A percentile compares a stretch with the other conserved stretches of the same genome.
Evolutionary conservation across 345 rosid species (phyloP).

Genomic region (Syzygium aromaticum): DNA sequence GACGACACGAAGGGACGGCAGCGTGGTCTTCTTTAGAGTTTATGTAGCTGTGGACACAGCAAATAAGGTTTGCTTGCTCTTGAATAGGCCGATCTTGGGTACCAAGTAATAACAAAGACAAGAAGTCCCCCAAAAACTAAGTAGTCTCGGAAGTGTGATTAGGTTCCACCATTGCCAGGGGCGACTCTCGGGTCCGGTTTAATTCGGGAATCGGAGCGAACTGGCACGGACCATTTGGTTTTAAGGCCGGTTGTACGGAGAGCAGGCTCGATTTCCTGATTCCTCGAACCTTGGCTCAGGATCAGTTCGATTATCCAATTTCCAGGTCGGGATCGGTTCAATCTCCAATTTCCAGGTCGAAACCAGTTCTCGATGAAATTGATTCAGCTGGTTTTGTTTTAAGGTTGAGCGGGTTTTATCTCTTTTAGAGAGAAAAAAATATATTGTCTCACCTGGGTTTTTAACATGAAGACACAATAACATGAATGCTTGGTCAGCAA

Average conservation of each 20-base stretch:
- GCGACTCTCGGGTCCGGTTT: too few relatives aligned
- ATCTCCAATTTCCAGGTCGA: too few relatives aligned
- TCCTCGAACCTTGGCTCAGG: too few relatives aligned
- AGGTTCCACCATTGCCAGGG: not conserved
- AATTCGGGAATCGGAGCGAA: not conserved
- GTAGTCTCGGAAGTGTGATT: not conserved
- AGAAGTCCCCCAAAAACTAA: not conserved
- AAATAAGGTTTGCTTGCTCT: not conserved
- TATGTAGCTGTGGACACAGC: not conserved
- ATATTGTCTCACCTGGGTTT: too few relatives aligned
- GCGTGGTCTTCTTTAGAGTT: not conserved
- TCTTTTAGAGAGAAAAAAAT: too few relatives aligned
- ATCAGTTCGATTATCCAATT: too few relatives aligned
- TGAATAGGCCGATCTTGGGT: not conserved
- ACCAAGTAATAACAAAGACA: not conserved
- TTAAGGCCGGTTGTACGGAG: not conserved
- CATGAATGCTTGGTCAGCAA: too few relatives aligned
- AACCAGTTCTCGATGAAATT: too few relatives aligned
- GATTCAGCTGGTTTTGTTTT: too few relatives aligned
- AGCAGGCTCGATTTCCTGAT: not conserved
- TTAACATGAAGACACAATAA: too few relatives aligned
- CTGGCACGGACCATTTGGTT: not conserved
- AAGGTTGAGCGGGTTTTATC: too few relatives aligned
- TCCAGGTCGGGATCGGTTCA: too few relatives aligned
- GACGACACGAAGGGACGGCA: not conserved